Evolutionary conservation across 768 basidiomycete genomes (phyloP).

Genomic region (Amanita thiersii): DNA sequence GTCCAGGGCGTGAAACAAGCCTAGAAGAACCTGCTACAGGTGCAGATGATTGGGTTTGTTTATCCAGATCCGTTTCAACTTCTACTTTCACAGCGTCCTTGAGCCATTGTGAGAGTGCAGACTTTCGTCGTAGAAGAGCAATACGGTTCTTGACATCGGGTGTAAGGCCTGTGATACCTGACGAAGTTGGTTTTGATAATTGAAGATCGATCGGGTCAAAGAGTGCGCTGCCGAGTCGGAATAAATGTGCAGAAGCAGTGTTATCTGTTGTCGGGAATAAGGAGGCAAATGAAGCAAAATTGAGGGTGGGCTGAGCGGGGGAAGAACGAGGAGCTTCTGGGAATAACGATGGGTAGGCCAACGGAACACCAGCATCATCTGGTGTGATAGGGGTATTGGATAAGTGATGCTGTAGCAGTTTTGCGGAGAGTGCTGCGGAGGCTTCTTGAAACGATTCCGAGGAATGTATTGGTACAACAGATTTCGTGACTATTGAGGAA

Average conservation of each 20-base stretch:
- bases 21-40: neutral
- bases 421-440: conserved; percentile 32
- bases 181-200: conserved; percentile 21
- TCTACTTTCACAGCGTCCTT: conserved; percentile 58
- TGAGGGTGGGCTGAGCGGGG: conserved; percentile 34
- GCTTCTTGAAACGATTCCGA: conserved; percentile 17
- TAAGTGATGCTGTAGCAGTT: conserved; percentile 72
- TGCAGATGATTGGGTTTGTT: conserved; percentile 15
- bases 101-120: conserved; percentile 80
- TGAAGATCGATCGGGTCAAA: conserved; percentile 79
- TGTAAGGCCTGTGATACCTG: conserved; percentile 29
- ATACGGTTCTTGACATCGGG: conserved; percentile 59
- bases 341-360: conserved; percentile 51
- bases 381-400: conserved; percentile 60
- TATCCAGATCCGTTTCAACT: conserved; percentile 62
- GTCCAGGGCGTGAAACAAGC: conserved; percentile 14
- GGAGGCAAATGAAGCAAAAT: conserved; percentile 71
- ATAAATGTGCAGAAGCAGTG: conserved; percentile 70
- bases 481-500: conserved; percentile 49
- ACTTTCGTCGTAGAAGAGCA: conserved; percentile 59
- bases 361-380: conserved; percentile 65
- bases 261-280: conserved; percentile 66
- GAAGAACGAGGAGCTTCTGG: conserved; percentile 17
- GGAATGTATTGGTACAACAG: conserved; percentile 29
- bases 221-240: conserved; percentile 81